These are phyloP conservation scores for Amanita muscaria DNA, from an alignment of 768 basidiomycete species.

Conservation along the genomic window DNA sequence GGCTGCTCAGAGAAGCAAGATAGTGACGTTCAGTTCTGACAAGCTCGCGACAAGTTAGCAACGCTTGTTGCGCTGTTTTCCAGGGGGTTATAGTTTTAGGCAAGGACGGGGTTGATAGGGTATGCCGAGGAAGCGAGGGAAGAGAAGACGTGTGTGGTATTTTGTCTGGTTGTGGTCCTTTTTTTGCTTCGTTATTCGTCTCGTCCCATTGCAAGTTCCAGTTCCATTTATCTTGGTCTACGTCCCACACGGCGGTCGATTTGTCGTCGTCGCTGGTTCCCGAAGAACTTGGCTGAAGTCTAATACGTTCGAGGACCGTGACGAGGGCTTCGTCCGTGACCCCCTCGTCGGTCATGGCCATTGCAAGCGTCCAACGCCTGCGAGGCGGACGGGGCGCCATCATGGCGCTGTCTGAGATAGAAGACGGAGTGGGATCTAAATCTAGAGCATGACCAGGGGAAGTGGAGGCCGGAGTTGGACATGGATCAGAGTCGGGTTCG, in stretches of 20 bases:
- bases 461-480: not conserved
- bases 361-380: constrained; percentile 34
- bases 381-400: not conserved
- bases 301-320: constrained; percentile 37
- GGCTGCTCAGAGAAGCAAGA: constrained; percentile 24
- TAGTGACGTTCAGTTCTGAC: constrained; percentile 37
- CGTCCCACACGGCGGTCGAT: constrained; percentile 16
- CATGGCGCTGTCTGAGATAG: not conserved
- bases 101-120: constrained; percentile 18
- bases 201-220: constrained; percentile 8
- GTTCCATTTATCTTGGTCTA: constrained; percentile 10
- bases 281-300: constrained; percentile 13
- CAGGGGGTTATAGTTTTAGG: constrained; percentile 20
- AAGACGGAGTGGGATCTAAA: not conserved
- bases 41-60: constrained; percentile 32
- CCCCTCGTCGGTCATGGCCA: constrained; percentile 40
- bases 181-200: not conserved
- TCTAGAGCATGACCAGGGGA: constrained; percentile 2
- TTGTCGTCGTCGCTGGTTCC: constrained; percentile 11
- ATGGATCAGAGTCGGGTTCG: constrained; percentile 6
- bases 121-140: constrained; percentile 17
- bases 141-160: constrained; percentile 17
- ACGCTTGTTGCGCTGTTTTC: constrained; percentile 28
- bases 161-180: not conserved
- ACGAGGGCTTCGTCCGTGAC: constrained; percentile 44